A percentile compares a stretch with the other conserved stretches of the same genome.
Evolutionary conservation across 495 filamentous ascomycete genomes (phyloP).

Genomic region (Penicillium manginii): DNA sequence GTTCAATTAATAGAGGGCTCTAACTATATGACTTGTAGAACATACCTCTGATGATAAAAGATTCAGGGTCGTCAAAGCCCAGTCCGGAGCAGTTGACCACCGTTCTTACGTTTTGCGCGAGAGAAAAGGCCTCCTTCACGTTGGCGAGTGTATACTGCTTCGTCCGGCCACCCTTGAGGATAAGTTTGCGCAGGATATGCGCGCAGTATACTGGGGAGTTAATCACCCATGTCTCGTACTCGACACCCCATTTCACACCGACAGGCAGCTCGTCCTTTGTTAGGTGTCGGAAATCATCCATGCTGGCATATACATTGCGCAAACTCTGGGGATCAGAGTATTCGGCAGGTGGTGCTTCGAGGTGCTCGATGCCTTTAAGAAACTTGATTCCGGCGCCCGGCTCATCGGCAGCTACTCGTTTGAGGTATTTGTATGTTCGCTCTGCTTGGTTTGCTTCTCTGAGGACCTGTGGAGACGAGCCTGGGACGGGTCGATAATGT

Average conservation of each 20-base stretch:
- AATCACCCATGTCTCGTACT: slow-evolving; percentile 61
- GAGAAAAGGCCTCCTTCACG: slow-evolving; percentile 51
- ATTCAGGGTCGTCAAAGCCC: slow-evolving; percentile 55
- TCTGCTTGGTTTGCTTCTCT: slow-evolving; percentile 55
- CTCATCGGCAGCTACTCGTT: slow-evolving; percentile 37
- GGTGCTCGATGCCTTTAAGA: slow-evolving; percentile 61
- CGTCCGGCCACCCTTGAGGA: slow-evolving; percentile 51
- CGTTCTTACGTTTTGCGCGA: slow-evolving; percentile 41
- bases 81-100: slow-evolving; percentile 64
- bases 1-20: not conserved
- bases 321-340: slow-evolving; percentile 42
- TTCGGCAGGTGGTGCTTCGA: slow-evolving; percentile 52
- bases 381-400: slow-evolving; percentile 56
- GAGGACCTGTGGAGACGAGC: slow-evolving; percentile 38
- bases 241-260: slow-evolving; percentile 56
- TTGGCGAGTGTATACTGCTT: slow-evolving; percentile 47
- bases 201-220: slow-evolving; percentile 66
- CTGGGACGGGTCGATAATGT: slow-evolving; percentile 61
- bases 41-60: slow-evolving; percentile 60
- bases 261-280: slow-evolving; percentile 43
- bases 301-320: slow-evolving; percentile 31
- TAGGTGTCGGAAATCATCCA: slow-evolving; percentile 51
- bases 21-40: not conserved
- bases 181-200: slow-evolving; percentile 57
- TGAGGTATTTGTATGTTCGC: slow-evolving; percentile 56